These are phyloP conservation scores for Aphanocladium album DNA, from an alignment of 2,329 filamentous ascomycete species.

Conservation along the genomic window DNA sequence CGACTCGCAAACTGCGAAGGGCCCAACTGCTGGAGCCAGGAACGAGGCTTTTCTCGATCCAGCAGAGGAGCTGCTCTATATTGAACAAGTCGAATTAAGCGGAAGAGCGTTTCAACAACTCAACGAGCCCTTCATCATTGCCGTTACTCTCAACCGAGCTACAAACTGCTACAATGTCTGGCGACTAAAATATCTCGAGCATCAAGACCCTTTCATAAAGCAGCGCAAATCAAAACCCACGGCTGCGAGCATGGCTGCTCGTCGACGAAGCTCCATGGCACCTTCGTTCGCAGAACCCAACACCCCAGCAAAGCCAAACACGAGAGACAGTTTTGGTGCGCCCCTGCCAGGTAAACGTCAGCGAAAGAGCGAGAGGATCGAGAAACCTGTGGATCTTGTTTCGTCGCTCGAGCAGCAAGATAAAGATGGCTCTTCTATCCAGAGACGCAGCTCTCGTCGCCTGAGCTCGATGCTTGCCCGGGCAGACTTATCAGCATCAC, in stretches of 20 bases:
- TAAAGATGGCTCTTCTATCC: slow-evolving; percentile 46
- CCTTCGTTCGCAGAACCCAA: slow-evolving; percentile 67
- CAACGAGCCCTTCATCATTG: slow-evolving; percentile 58
- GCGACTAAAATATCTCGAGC: slow-evolving; percentile 72
- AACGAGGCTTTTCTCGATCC: slow-evolving; percentile 59
- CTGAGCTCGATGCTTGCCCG: slow-evolving; percentile 89
- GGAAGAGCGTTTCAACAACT: slow-evolving; percentile 30
- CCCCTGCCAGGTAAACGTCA: slow-evolving; percentile 48
- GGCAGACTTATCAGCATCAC: slow-evolving; percentile 78
- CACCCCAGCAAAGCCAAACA: slow-evolving; percentile 66
- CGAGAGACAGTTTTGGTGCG: slow-evolving; percentile 72
- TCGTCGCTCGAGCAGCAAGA: slow-evolving; percentile 66
- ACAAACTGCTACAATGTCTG: slow-evolving; percentile 77
- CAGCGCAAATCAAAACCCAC: slow-evolving; percentile 42
- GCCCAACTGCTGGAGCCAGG: slow-evolving; percentile 31
- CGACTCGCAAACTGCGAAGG: slow-evolving; percentile 32
- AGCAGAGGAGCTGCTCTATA: slow-evolving; percentile 77
- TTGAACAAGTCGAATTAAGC: slow-evolving; percentile 63
- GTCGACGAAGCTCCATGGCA: slow-evolving; percentile 60
- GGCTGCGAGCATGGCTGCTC: slow-evolving; percentile 41
- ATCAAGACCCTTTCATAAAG: slow-evolving; percentile 52
- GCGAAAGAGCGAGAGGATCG: slow-evolving; percentile 47
- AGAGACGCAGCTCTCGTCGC: slow-evolving; percentile 62
- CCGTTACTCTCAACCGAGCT: slow-evolving; percentile 75
- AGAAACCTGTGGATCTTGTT: slow-evolving; percentile 57